phyloP scores from a whole-genome alignment of 805 yeast genomes.

The Suhomyces kilbournensis region DNA sequence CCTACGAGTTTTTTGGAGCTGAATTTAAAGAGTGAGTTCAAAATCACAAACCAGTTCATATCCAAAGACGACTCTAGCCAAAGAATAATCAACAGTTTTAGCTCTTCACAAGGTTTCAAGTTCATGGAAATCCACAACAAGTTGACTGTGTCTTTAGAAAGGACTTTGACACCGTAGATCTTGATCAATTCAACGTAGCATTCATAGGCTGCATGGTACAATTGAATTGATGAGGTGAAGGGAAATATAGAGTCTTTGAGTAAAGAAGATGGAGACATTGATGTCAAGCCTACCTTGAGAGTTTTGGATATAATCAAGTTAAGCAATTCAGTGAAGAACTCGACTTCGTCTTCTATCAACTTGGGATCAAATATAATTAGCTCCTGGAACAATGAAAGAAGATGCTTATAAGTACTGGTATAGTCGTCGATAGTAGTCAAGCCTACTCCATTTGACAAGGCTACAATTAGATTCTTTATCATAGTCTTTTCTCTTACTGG shows the following conservation, averaged over 20 bases:
- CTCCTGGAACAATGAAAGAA: conserved; percentile 33
- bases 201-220: conserved; percentile 46
- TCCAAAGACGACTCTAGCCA: conserved; percentile 58
- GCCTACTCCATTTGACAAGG: conserved; percentile 33
- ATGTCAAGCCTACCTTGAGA: conserved; percentile 33
- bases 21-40: conserved; percentile 48
- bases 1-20: conserved; percentile 43
- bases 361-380: conserved; percentile 37
- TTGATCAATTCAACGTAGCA: conserved; percentile 60
- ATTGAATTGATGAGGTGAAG: conserved; percentile 38
- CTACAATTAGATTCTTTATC: conserved; percentile 26
- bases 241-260: conserved; percentile 43
- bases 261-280: conserved; percentile 37
- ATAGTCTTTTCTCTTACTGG: conserved; percentile 15
- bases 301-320: conserved; percentile 31
- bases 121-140: conserved; percentile 60
- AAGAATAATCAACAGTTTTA: conserved; percentile 46
- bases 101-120: conserved; percentile 44
- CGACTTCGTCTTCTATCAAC: conserved; percentile 31
- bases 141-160: conserved; percentile 46
- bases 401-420: conserved; percentile 18
- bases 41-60: conserved; percentile 56
- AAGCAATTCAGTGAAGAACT: conserved; percentile 26
- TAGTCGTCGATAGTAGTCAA: conserved; percentile 24
- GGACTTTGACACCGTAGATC: conserved; percentile 43